phyloP scores from a whole-genome alignment of 2,329 filamentous ascomycete species.

The Lachnellula cervina region DNA sequence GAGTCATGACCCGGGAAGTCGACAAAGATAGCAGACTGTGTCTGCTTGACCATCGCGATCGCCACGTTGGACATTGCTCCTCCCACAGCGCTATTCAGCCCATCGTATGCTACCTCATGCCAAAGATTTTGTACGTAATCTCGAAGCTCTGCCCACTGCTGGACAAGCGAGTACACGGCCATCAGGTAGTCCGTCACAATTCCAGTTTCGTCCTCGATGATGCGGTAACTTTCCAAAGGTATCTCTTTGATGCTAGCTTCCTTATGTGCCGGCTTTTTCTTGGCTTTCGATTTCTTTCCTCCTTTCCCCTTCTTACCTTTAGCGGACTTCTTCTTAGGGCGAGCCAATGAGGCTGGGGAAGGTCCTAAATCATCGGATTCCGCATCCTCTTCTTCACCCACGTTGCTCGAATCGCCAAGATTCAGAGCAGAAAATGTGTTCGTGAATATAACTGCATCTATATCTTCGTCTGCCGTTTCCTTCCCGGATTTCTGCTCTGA shows the following conservation, averaged over 20 bases:
- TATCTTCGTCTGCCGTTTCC: conserved; percentile 36
- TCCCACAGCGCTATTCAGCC: conserved; percentile 43
- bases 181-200: conserved; percentile 40
- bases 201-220: conserved; percentile 37
- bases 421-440: conserved; percentile 11
- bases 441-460: conserved; percentile 24
- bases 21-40: conserved; percentile 36
- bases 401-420: conserved; percentile 21
- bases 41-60: conserved; percentile 38
- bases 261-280: conserved; percentile 23
- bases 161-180: conserved; percentile 36
- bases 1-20: conserved; percentile 43
- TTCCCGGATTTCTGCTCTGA: conserved; percentile 30
- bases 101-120: conserved; percentile 40
- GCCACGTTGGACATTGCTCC: conserved; percentile 39
- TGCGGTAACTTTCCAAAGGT: conserved; percentile 40
- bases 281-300: conserved; percentile 27
- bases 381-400: conserved; percentile 9
- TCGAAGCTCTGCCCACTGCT: conserved; percentile 38
- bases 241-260: conserved; percentile 33
- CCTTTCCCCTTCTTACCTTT: conserved; percentile 27
- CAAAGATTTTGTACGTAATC: conserved; percentile 37
- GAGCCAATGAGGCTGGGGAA: conserved; percentile 5
- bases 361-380: conserved; percentile 9
- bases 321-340: conserved; percentile 18